A percentile compares a stretch with the other conserved stretches of the same genome.
These are phyloP conservation scores for Pueraria montana DNA, from an alignment of 306 rosid genomes.

Conservation along the genomic window DNA sequence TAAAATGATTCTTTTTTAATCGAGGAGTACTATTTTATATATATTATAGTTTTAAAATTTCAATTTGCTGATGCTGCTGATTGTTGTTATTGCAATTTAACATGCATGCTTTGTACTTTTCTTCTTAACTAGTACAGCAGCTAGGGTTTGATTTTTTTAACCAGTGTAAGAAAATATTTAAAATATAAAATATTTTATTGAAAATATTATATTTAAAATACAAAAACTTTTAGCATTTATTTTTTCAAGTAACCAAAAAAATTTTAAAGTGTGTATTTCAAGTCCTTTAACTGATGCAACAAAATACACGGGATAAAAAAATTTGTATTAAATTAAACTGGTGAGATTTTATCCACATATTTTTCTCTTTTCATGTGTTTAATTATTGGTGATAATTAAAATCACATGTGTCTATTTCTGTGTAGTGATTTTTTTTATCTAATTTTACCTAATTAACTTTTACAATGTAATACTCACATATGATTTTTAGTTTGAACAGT, in stretches of 20 bases:
- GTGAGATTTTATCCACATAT: not conserved
- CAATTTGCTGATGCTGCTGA: not conserved
- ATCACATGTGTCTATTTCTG: no score
- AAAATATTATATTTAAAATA: no score
- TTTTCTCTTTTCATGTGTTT: not conserved
- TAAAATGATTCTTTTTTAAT: not conserved
- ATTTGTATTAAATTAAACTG: not conserved
- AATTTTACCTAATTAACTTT: no score
- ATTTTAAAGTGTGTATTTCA: no score
- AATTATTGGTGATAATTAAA: not conserved
- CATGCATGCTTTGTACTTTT: not conserved
- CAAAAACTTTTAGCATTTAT: no score
- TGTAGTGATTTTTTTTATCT: no score
- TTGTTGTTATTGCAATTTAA: not conserved
- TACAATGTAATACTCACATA: no score
- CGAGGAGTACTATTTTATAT: not conserved
- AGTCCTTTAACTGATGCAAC: not conserved
- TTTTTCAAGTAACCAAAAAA: not conserved
- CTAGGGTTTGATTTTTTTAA: not conserved
- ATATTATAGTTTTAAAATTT: not conserved
- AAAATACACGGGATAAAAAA: not conserved
- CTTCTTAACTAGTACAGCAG: not conserved
- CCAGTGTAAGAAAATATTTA: no score
- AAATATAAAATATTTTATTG: not conserved
- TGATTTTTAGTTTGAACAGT: no score